phyloP scores from a whole-genome alignment of 441 rosid species.

The Monsonia emarginata region DNA sequence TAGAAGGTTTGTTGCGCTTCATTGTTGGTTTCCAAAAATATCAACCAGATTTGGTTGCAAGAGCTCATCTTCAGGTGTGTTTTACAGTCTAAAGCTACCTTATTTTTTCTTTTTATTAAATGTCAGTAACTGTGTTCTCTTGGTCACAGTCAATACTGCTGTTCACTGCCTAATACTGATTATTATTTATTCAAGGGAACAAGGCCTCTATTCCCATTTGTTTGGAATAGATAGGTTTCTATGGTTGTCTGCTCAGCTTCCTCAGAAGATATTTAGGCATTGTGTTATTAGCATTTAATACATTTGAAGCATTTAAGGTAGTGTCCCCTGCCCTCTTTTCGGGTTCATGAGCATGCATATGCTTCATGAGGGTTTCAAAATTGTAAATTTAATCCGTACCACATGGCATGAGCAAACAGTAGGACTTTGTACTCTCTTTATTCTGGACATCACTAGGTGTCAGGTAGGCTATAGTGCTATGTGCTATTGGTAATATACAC shows the following conservation, averaged over 20 bases:
- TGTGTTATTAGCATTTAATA: neutral
- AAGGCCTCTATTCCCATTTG: neutral
- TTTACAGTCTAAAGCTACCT: conserved; percentile 4
- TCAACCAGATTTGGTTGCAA: conserved; percentile 78
- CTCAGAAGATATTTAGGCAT: neutral
- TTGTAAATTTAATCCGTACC: too few relatives aligned
- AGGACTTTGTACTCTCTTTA: neutral
- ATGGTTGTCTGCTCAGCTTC: neutral
- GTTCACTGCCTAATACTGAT: neutral
- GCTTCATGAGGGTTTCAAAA: too few relatives aligned
- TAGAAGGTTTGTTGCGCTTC: conserved; percentile 64
- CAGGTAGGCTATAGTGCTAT: too few relatives aligned
- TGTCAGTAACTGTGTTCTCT: neutral
- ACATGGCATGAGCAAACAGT: too few relatives aligned
- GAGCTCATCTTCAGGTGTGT: conserved; percentile 91
- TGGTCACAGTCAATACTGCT: neutral
- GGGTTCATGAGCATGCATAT: too few relatives aligned
- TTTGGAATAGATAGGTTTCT: neutral
- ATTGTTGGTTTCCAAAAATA: conserved; percentile 75
- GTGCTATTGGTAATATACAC: too few relatives aligned
- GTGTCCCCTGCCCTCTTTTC: too few relatives aligned
- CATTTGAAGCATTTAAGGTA: too few relatives aligned
- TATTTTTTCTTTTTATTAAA: conserved; percentile 3
- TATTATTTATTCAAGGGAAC: neutral
- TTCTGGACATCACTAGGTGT: too few relatives aligned